Percentiles rank a stretch among this genome's conserved stretches.
Evolutionary conservation across 192 early-diverging fungal species (phyloP).

Genomic region (Lobosporangium transversale): DNA sequence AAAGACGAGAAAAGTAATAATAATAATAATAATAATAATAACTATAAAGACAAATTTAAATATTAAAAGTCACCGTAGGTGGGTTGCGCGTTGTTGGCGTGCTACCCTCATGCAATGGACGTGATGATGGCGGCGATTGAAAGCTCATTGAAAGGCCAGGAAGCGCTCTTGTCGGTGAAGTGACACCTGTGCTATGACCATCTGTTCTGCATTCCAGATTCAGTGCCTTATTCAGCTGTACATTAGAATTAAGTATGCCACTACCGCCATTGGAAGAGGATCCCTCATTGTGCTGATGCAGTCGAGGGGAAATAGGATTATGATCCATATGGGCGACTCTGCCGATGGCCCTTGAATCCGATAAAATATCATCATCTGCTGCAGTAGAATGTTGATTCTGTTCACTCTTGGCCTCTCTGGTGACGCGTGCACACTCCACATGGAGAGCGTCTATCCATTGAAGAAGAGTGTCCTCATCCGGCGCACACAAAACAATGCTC

Average conservation of each 20-base stretch:
- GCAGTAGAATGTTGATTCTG: not conserved
- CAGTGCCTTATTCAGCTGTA: constrained; percentile 13
- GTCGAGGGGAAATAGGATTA: not conserved
- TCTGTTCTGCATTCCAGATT: not conserved
- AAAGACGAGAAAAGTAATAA: no score
- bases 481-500: constrained; percentile 62
- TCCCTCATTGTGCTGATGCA: not conserved
- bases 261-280: not conserved
- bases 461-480: constrained; percentile 54
- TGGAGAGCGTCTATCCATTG: constrained; percentile 63
- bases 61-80: constrained; percentile 21
- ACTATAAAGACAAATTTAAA: no score
- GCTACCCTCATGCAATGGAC: not conserved
- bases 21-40: no score
- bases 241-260: not conserved
- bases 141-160: not conserved
- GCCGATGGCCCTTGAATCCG: constrained; percentile 28
- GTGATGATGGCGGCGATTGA: not conserved
- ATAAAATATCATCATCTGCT: constrained; percentile 2
- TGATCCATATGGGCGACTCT: constrained; percentile 7
- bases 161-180: not conserved
- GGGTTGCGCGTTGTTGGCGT: not conserved
- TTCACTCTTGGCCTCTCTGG: constrained; percentile 50
- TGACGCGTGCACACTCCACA: constrained; percentile 52
- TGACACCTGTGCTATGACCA: not conserved